A percentile compares a stretch with the other conserved stretches of the same genome.
Conservation (phyloP, 441 rosid genomes). For the Macaranga tanarius region DNA sequence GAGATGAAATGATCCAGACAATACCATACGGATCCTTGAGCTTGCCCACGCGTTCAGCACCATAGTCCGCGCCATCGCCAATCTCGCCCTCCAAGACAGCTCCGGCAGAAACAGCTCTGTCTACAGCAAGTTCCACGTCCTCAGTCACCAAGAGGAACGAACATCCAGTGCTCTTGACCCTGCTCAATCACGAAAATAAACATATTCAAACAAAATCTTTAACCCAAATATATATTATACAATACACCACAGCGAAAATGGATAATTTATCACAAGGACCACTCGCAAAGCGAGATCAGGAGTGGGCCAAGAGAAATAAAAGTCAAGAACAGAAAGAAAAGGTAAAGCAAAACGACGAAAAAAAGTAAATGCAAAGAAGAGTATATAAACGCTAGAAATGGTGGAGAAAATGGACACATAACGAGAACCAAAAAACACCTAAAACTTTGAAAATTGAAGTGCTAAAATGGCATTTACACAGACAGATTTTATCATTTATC, state of each 20-base stretch:
- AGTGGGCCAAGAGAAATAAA: not conserved
- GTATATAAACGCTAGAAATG: too few relatives aligned
- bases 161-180: not conserved
- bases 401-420: too few relatives aligned
- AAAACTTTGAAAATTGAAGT: too few relatives aligned
- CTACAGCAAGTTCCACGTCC: slow-evolving; percentile 59
- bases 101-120: slow-evolving; percentile 69
- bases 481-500: too few relatives aligned
- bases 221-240: not conserved
- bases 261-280: too few relatives aligned
- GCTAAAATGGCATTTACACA: too few relatives aligned
- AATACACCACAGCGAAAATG: not conserved
- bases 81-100: slow-evolving; percentile 53
- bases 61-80: slow-evolving; percentile 37
- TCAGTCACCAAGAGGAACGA: slow-evolving; percentile 57
- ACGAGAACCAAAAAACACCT: too few relatives aligned
- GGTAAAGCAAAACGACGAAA: not conserved
- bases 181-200: not conserved
- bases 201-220: too few relatives aligned
- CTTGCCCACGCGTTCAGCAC: slow-evolving; percentile 53
- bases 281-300: not conserved
- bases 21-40: slow-evolving; percentile 80
- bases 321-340: not conserved
- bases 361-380: too few relatives aligned
- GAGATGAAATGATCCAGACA: slow-evolving; percentile 58